Percentiles rank a stretch among this genome's conserved stretches.
Conservation (phyloP, 1,284 basidiomycete genomes). For the Microbotryum saponariae region DNA sequence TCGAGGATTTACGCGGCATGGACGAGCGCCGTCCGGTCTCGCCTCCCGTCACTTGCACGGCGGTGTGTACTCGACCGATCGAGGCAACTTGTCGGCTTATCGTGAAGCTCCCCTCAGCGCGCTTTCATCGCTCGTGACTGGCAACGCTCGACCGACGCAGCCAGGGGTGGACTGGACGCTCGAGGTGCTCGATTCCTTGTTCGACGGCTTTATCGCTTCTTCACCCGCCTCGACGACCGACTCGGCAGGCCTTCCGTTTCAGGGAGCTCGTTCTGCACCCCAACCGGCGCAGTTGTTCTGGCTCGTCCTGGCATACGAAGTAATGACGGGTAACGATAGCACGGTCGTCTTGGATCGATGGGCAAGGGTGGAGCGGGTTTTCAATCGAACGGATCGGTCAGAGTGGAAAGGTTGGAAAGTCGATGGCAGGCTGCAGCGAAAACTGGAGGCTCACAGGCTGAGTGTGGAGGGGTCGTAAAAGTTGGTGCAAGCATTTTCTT, state of each 20-base stretch:
- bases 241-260: neutral
- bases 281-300: conserved; percentile 16
- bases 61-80: no score
- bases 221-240: conserved; percentile 3
- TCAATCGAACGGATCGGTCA: neutral
- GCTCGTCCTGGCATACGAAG: conserved; percentile 27
- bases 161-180: conserved; percentile 9
- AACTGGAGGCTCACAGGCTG: neutral
- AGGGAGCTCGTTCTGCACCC: conserved; percentile 21
- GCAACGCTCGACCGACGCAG: neutral
- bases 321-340: conserved; percentile 8
- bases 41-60: neutral
- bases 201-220: conserved; percentile 23
- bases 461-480: neutral
- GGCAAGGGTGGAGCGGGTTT: conserved; percentile 9
- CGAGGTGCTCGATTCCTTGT: conserved; percentile 10
- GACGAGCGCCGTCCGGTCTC: neutral
- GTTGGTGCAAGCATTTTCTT: no score
- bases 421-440: conserved; percentile 12
- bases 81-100: no score
- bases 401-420: conserved; percentile 17
- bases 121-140: neutral
- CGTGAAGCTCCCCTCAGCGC: no score
- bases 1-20: conserved; percentile 18
- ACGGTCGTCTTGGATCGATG: conserved; percentile 9